phyloP scores from a whole-genome alignment of 805 yeast species.

The Yarrowia keelungensis region DNA sequence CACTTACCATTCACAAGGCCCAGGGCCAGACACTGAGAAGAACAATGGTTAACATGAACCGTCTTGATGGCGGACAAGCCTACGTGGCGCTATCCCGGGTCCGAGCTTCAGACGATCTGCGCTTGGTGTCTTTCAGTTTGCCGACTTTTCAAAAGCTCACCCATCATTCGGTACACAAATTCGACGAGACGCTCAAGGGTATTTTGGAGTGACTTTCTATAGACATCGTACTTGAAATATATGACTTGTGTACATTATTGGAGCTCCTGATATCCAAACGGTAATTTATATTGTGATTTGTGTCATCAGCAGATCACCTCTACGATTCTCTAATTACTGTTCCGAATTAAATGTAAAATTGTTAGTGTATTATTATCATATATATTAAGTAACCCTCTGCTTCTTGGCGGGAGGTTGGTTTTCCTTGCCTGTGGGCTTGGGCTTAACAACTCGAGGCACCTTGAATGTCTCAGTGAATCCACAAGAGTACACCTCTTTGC shows the following conservation, averaged over 20 bases:
- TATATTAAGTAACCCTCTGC: neutral
- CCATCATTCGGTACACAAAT: neutral
- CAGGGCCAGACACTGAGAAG: conserved; percentile 88
- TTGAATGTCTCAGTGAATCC: neutral
- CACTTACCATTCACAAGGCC: conserved; percentile 91
- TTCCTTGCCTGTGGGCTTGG: neutral
- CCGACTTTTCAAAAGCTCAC: neutral
- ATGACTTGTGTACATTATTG: too few relatives aligned
- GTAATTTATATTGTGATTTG: too few relatives aligned
- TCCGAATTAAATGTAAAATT: too few relatives aligned
- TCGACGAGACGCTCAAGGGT: neutral
- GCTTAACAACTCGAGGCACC: neutral
- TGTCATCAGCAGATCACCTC: too few relatives aligned
- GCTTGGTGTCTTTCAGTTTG: neutral
- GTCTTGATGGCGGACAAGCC: conserved; percentile 88
- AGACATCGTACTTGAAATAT: neutral
- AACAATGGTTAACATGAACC: conserved; percentile 75
- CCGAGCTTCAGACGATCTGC: neutral
- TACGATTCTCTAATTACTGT: too few relatives aligned
- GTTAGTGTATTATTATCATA: neutral
- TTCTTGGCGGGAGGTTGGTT: neutral
- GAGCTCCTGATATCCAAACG: too few relatives aligned
- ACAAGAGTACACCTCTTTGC: neutral
- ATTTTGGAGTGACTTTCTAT: neutral
- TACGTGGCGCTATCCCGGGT: conserved; percentile 96